Evolutionary conservation across 768 basidiomycete genomes (phyloP), one percentile per base, ranked within the genome.

Genomic region (Amanita brunnescens): DNA sequence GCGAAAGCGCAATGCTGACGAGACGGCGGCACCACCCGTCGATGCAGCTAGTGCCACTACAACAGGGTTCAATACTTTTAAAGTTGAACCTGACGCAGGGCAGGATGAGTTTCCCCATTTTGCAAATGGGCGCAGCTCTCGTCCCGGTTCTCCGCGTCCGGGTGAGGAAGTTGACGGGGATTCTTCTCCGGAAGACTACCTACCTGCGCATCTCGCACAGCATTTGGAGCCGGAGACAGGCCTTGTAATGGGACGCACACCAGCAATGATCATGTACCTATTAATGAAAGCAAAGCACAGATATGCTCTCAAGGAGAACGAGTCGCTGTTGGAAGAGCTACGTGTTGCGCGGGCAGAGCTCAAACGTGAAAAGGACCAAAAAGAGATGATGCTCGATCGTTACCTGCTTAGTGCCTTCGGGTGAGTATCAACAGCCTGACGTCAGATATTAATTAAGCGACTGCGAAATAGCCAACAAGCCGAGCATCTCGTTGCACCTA

Each of bases 281-380:
- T 74, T 68, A 54, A 75, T 78, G 73, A 88, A 93, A 61, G 91
- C 92, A 5, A 91, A 91, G 60, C 76, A 85, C 62, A 71, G 70
- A 45, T 86, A 83, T 60, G 81, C 79, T 12, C 55, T 83, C 26
- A 76, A 85, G 52, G 81, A 87, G 59, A 82, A 89, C 54, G 80
- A 79, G 29, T 68, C 70, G 29, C 68, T 93, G 34, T 66, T 77
- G 26, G 78, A 82, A 55, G 86, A 93, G 62, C 67, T 90, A 55
- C 74, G 78, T 32, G 67, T 72, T 13, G 64, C 77, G 6, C 74
- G 75, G 52, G 64, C 67, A 3, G 82, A 88, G 55, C 61, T 73
- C 48, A 70, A 71, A 55, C 70, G 65, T 49, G 78, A 81, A 64
- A 73, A 70, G 52, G 67, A 79, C 46, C 73, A 75, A 49, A 88